These are phyloP conservation scores for Prunus persica DNA, from an alignment of 306 rosid species.

Conservation along the genomic window DNA sequence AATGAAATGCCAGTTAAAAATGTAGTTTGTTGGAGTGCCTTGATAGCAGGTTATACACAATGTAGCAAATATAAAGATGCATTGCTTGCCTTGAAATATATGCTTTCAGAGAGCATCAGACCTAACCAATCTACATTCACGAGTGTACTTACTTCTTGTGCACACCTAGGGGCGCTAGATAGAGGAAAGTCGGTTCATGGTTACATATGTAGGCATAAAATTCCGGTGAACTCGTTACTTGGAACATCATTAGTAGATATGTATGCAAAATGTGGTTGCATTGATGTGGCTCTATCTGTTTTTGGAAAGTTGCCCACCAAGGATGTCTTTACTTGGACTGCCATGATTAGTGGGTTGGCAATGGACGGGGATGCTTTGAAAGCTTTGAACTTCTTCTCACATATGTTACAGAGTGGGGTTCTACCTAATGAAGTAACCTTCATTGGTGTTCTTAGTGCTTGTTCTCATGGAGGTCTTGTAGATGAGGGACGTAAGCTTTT, in stretches of 20 bases:
- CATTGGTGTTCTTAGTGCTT: conserved; percentile 59
- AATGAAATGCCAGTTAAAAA: conserved; percentile 37
- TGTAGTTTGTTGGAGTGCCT: conserved; percentile 64
- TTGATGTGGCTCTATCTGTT: conserved; percentile 48
- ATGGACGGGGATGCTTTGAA: conserved; percentile 61
- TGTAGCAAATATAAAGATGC: conserved; percentile 41
- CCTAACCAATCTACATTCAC: conserved; percentile 67
- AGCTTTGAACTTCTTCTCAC: conserved; percentile 46
- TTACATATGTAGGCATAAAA: conserved; percentile 43
- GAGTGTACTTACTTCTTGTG: conserved; percentile 65
- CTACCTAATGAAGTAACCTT: conserved; percentile 62
- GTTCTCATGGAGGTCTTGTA: conserved; percentile 67
- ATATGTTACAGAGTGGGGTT: conserved; percentile 50
- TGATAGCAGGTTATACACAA: conserved; percentile 74
- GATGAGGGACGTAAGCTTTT: conserved; percentile 51
- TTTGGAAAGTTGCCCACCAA: conserved; percentile 14
- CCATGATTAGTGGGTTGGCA: conserved; percentile 76
- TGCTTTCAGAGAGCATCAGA: conserved; percentile 45
- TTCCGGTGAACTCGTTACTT: conserved; percentile 55
- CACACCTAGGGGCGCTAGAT: conserved; percentile 66
- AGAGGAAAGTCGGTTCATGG: conserved; percentile 73
- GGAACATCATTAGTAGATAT: conserved; percentile 50
- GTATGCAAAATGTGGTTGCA: conserved; percentile 71
- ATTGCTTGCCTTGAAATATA: conserved; percentile 57
- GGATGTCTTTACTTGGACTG: conserved; percentile 72